Conservation (phyloP, 202 grass and related monocot genomes). For the Carex arenaria region DNA sequence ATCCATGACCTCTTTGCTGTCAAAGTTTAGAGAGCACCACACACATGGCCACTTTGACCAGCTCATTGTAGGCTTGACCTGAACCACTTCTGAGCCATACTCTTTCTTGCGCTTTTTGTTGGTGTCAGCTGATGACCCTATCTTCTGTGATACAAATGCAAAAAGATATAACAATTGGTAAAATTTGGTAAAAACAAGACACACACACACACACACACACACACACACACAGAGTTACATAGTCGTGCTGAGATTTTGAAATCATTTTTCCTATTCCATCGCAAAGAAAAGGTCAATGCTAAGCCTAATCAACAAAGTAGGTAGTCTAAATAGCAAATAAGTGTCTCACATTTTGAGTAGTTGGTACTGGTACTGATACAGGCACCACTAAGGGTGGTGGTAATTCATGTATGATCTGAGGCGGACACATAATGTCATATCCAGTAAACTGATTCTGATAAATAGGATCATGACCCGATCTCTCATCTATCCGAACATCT, state of each 20-base stretch:
- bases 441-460: background rate
- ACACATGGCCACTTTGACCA: constrained; percentile 8
- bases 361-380: constrained; percentile 1
- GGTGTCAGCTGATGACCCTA: background rate
- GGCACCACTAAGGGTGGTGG: background rate
- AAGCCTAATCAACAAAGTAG: background rate
- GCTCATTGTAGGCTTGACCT: background rate
- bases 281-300: background rate
- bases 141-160: background rate
- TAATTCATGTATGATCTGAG: constrained; percentile 1
- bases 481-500: constrained; percentile 5
- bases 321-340: background rate
- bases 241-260: background rate
- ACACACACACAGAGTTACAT: background rate
- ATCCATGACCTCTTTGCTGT: constrained; percentile 4
- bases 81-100: background rate
- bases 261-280: background rate
- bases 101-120: background rate
- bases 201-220: too few species aligned
- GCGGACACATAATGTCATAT: background rate
- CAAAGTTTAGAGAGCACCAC: background rate
- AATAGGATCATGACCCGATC: background rate
- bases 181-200: background rate
- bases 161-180: background rate
- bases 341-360: background rate